These are phyloP conservation scores for Colletotrichum sp. DNA, from an alignment of 2,329 filamentous ascomycete genomes.

Conservation along the genomic window DNA sequence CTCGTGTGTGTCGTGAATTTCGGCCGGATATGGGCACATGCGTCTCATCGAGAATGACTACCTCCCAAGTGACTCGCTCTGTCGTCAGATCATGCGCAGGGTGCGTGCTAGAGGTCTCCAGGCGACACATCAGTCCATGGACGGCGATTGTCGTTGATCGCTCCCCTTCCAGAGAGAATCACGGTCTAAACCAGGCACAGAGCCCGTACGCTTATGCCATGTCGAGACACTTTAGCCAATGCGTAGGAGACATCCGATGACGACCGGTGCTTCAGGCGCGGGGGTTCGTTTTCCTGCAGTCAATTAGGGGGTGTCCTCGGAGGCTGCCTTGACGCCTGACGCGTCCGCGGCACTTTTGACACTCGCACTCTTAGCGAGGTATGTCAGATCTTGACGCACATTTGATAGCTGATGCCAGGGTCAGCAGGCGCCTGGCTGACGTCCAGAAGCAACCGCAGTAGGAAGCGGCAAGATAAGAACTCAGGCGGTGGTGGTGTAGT, in stretches of 20 bases:
- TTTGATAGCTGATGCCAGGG: neutral
- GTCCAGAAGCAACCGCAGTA: neutral
- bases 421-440: neutral
- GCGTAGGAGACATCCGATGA: neutral
- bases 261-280: neutral
- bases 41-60: neutral
- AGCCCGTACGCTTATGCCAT: neutral
- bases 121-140: neutral
- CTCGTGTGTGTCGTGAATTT: neutral
- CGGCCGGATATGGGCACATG: neutral
- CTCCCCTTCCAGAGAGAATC: neutral
- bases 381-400: neutral
- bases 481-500: neutral
- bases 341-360: neutral
- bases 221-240: neutral
- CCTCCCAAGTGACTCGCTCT: neutral
- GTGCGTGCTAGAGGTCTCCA: neutral
- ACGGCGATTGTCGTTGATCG: neutral
- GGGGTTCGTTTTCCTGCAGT: neutral
- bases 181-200: neutral
- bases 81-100: neutral
- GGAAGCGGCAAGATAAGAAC: neutral
- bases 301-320: neutral
- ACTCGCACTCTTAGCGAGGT: neutral
- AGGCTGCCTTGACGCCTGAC: neutral